Percentiles rank a stretch among this genome's conserved stretches.
Conservation (phyloP, 2,329 filamentous ascomycete species). For the Leptographium galeiforme region DNA sequence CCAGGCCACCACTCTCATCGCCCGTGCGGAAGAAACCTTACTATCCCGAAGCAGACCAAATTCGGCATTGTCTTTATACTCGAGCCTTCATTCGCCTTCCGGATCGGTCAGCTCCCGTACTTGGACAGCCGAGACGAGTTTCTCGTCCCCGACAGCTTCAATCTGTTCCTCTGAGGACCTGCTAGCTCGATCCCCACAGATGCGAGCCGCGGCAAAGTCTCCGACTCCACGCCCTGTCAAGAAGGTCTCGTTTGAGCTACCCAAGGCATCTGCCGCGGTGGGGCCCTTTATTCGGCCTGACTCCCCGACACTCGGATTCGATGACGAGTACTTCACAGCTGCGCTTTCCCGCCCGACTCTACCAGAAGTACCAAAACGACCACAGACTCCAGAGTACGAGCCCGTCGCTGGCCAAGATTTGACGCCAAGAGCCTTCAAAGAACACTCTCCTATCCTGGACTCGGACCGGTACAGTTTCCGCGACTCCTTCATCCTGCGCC, state of each 20-base stretch:
- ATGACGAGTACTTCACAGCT: constrained; percentile 25
- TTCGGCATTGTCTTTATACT: constrained; percentile 21
- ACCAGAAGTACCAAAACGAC: constrained; percentile 14
- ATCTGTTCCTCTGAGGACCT: constrained; percentile 24
- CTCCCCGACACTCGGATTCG: constrained; percentile 45
- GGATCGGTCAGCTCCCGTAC: constrained; percentile 30
- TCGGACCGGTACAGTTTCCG: constrained; percentile 3
- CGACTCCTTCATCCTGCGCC: constrained; percentile 24
- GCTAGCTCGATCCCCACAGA: constrained; percentile 12
- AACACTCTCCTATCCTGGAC: neutral
- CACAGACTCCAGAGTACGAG: constrained; percentile 2
- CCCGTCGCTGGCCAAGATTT: constrained; percentile 8
- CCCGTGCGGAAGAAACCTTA: constrained; percentile 28
- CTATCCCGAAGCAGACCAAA: constrained; percentile 22
- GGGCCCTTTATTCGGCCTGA: constrained; percentile 40
- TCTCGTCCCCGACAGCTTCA: constrained; percentile 35
- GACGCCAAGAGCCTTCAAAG: constrained; percentile 7
- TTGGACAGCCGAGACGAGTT: constrained; percentile 27
- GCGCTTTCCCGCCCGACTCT: constrained; percentile 14
- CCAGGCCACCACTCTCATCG: constrained; percentile 32
- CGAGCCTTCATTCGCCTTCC: constrained; percentile 31
- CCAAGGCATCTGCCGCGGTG: constrained; percentile 16
- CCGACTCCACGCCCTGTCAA: constrained; percentile 18
- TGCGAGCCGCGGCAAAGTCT: constrained; percentile 2
- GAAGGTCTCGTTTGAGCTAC: constrained; percentile 30